These are phyloP conservation scores for Mycena capillaripes DNA, from an alignment of 768 basidiomycete species.

Conservation along the genomic window DNA sequence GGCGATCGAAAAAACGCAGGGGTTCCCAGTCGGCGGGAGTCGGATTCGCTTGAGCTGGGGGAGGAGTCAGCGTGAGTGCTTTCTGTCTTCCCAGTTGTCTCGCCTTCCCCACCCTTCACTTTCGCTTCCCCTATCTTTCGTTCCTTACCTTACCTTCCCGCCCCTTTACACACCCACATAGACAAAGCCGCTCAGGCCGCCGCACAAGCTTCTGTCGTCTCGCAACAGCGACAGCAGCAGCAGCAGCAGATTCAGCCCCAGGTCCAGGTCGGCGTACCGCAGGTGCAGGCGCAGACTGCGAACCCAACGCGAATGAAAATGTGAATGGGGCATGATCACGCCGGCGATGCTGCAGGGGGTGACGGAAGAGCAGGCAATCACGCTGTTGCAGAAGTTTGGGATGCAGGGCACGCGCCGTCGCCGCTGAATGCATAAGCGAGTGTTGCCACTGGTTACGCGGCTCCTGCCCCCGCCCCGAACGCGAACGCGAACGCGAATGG, in stretches of 20 bases:
- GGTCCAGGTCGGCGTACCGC: slow-evolving; percentile 1
- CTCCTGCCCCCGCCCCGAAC: slow-evolving; percentile 34
- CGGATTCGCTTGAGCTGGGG: slow-evolving; percentile 95
- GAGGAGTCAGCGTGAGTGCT: slow-evolving; percentile 84
- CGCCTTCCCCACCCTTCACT: background rate
- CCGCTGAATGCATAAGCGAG: slow-evolving; percentile 19
- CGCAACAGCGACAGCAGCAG: background rate
- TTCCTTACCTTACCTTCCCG: background rate
- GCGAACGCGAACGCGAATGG: slow-evolving; percentile 27
- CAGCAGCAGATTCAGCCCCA: background rate
- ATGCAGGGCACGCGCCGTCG: slow-evolving; percentile 52
- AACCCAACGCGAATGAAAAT: background rate
- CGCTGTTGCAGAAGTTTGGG: slow-evolving; percentile 71
- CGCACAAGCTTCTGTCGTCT: slow-evolving; percentile 85
- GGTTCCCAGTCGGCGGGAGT: slow-evolving; percentile 94
- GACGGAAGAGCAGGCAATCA: slow-evolving; percentile 74
- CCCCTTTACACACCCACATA: slow-evolving; percentile 44
- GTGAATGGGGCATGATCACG: slow-evolving; percentile 29
- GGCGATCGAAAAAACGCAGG: slow-evolving; percentile 97
- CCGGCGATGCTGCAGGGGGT: slow-evolving; percentile 50
- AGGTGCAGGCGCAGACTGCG: too few relatives aligned
- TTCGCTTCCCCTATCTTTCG: background rate
- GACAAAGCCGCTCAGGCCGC: slow-evolving; percentile 95
- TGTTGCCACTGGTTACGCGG: background rate
- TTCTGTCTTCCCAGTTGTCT: too few relatives aligned